A percentile compares a stretch with the other conserved stretches of the same genome.
phyloP scores from a whole-genome alignment of 306 rosid species.

The Trichosanthes truncata region DNA sequence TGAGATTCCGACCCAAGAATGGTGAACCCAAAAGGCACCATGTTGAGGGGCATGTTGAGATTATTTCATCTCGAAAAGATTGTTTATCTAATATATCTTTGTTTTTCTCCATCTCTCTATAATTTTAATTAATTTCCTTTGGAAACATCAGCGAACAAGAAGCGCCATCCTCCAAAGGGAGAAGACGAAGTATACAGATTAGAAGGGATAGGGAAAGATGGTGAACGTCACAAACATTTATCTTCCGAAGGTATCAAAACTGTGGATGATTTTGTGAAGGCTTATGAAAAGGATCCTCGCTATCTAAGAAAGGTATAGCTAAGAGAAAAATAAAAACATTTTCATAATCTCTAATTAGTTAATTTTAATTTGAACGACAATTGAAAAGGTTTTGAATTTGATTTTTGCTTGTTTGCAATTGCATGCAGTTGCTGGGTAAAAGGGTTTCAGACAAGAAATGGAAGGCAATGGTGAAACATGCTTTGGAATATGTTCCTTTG shows the following conservation, averaged over 20 bases:
- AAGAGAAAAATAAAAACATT: too few species aligned
- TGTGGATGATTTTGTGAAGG: neutral
- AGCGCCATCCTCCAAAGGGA: neutral
- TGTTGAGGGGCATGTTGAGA: too few species aligned
- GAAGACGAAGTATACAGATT: neutral
- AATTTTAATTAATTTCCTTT: too few species aligned
- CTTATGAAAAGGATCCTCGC: neutral
- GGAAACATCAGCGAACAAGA: neutral
- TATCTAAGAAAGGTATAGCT: neutral
- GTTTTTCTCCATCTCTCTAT: too few species aligned
- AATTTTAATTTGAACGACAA: too few species aligned
- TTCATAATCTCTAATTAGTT: too few species aligned
- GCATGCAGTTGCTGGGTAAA: neutral
- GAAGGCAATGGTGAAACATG: neutral
- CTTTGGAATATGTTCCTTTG: neutral
- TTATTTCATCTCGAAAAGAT: too few species aligned
- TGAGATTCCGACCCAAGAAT: too few species aligned
- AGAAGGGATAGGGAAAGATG: neutral
- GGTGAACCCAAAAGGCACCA: too few species aligned
- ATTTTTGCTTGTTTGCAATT: too few species aligned
- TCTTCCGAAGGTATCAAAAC: neutral
- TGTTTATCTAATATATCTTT: too few species aligned
- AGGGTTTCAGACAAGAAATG: neutral
- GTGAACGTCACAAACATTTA: neutral
- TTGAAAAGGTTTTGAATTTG: too few species aligned